Evolutionary conservation across 2,329 filamentous ascomycete genomes (phyloP), one percentile per base, ranked within the genome.

Genomic region (Diaporthe eres): DNA sequence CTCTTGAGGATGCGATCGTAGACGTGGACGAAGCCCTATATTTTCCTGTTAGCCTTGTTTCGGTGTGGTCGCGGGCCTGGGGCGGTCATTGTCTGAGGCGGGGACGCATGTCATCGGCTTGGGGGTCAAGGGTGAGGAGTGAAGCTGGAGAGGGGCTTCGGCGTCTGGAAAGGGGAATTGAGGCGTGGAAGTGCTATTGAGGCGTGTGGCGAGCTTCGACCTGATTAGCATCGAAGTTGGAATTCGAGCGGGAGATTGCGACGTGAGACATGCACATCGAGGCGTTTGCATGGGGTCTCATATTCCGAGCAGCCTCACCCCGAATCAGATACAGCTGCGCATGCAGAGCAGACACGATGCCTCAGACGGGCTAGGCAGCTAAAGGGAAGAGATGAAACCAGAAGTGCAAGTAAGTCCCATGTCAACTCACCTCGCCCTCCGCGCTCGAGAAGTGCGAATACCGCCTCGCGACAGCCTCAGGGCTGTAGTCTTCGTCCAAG

Each of bases 1-100:
- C 87, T 83, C 12, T 84, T 82, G 49, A 94, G 84, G 75, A 94
- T 94, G 77, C 89, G 87, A 34, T 83, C 83, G 82, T 94, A 94
- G 2, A 92, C 92, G 74, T 87, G 83, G 4, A 91, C 87, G 79
- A 94, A 94, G 13, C 93, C 92, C 82, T 88, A 78, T 4, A 8
- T n/a, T 39, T 34, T 25, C 10, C 3, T 7, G 37, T 65, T 57
- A 25, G 53, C 71, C 47, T 28, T 15, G 19, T 65, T 34, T n/a
- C n/a, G 9, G 42, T 2, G 37, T 47, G n/a, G 15, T 15, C 13
- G 19, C 13, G 15, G 58, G 3, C 31, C 31, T 25, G 28, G 6
- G 10, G 19, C 6, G 15, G 42, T n/a, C 42, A 31, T 51, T 8
- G 7, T 19, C 17, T 34, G 34, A n/a, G 42, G 44, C 2, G 42